phyloP scores from a whole-genome alignment of 2,329 filamentous ascomycete genomes.

The Diaporthe sp. region DNA sequence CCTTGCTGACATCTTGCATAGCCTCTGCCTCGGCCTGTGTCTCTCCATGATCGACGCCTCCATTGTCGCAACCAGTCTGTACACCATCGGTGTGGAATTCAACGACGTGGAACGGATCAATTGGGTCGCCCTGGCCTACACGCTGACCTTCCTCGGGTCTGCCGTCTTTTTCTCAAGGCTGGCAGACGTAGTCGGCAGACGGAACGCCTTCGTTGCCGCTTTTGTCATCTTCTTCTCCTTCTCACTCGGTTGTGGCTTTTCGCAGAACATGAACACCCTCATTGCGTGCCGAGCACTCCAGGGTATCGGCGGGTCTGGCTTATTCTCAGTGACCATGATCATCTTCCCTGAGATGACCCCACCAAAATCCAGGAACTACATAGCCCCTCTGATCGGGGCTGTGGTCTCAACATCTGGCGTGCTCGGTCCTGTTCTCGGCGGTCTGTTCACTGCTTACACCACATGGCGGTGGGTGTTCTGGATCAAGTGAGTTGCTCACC shows the following conservation, averaged over 20 bases:
- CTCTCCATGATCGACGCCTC: conserved; percentile 72
- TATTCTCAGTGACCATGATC: conserved; percentile 69
- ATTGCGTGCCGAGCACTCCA: conserved; percentile 64
- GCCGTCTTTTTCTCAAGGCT: conserved; percentile 68
- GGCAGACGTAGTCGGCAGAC: conserved; percentile 68
- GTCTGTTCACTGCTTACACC: conserved; percentile 62
- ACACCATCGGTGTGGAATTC: conserved; percentile 68
- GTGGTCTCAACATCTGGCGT: conserved; percentile 64
- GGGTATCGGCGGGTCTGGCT: conserved; percentile 65
- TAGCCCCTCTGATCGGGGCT: conserved; percentile 63
- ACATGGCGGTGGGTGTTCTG: conserved; percentile 71
- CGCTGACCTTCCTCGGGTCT: conserved; percentile 69
- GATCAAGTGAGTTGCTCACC: conserved; percentile 63
- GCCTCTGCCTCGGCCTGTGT: conserved; percentile 66
- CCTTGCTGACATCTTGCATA: conserved; percentile 45
- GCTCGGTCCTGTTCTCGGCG: conserved; percentile 66
- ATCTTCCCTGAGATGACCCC: conserved; percentile 66
- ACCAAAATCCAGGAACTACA: conserved; percentile 53
- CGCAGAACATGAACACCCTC: conserved; percentile 59
- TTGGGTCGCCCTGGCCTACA: conserved; percentile 70
- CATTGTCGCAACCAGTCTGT: conserved; percentile 71
- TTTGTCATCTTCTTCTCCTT: conserved; percentile 69
- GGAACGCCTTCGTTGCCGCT: conserved; percentile 62
- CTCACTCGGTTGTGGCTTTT: conserved; percentile 68
- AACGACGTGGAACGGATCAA: conserved; percentile 59